Conservation (phyloP, 345 rosid species). For the Odontarrhena argentea region DNA sequence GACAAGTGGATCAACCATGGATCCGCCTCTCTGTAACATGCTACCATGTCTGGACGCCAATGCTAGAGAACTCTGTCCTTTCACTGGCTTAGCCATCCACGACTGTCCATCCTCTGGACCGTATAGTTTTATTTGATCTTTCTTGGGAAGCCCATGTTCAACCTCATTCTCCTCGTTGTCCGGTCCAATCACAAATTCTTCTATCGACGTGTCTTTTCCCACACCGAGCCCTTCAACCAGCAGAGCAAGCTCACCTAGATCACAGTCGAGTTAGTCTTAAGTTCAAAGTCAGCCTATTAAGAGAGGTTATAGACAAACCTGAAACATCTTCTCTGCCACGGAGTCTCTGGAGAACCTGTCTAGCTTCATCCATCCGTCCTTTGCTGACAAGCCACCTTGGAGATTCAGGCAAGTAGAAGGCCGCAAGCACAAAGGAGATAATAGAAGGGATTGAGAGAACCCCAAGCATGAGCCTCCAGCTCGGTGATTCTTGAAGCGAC, state of each 20-base stretch:
- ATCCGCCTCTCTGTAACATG: slow-evolving; percentile 52
- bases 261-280: background rate
- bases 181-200: slow-evolving; percentile 79
- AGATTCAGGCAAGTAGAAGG: slow-evolving; percentile 86
- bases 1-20: slow-evolving; percentile 78
- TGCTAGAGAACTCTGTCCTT: slow-evolving; percentile 68
- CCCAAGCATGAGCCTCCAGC: slow-evolving; percentile 90
- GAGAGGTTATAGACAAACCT: slow-evolving; percentile 49
- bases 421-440: slow-evolving; percentile 51
- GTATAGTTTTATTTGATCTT: slow-evolving; percentile 52
- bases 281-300: background rate
- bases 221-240: slow-evolving; percentile 88
- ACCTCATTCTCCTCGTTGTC: slow-evolving; percentile 53
- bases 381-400: slow-evolving; percentile 96
- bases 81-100: slow-evolving; percentile 81
- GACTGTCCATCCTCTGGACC: slow-evolving; percentile 79
- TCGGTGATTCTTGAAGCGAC: slow-evolving; percentile 68
- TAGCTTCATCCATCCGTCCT: slow-evolving; percentile 81
- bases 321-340: slow-evolving; percentile 88
- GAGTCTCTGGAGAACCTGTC: slow-evolving; percentile 64
- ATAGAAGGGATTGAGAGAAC: slow-evolving; percentile 72
- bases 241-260: slow-evolving; percentile 86
- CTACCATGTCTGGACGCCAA: slow-evolving; percentile 73
- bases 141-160: slow-evolving; percentile 42
- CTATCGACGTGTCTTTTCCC: slow-evolving; percentile 78